Percentiles rank a stretch among this genome's conserved stretches.
phyloP scores from a whole-genome alignment of 2,329 filamentous ascomycete genomes.

The Neopestalotiopsis sp. region DNA sequence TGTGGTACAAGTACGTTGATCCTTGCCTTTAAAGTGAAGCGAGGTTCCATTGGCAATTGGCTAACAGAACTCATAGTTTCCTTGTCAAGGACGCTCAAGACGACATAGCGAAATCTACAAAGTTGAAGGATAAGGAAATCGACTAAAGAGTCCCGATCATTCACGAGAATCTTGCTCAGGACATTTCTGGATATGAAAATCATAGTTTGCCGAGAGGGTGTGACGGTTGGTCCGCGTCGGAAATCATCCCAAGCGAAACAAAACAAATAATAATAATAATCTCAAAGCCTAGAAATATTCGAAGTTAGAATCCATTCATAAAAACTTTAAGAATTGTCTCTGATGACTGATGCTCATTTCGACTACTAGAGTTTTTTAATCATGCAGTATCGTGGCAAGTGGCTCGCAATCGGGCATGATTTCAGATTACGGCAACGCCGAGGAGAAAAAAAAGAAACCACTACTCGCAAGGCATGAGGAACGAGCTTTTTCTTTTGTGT shows the following conservation, averaged over 20 bases:
- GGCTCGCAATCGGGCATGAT: not conserved
- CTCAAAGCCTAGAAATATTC: not conserved
- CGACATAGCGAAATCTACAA: slow-evolving; percentile 63
- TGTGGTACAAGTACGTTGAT: slow-evolving; percentile 90
- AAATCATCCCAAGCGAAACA: not conserved
- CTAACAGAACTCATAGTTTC: slow-evolving; percentile 62
- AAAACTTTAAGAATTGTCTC: too few species aligned
- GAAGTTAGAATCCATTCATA: too few species aligned
- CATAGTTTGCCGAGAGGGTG: not conserved
- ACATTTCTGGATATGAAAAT: not conserved
- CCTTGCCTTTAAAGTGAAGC: not conserved
- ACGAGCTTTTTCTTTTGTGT: not conserved
- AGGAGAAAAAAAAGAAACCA: not conserved
- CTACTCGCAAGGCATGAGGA: not conserved
- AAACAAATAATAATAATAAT: slow-evolving; percentile 1
- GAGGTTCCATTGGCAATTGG: slow-evolving; percentile 19
- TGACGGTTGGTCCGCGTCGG: not conserved
- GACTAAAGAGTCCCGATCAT: not conserved
- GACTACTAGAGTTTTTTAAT: not conserved
- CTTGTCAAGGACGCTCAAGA: slow-evolving; percentile 84
- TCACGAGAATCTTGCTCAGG: not conserved
- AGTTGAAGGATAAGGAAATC: slow-evolving; percentile 16
- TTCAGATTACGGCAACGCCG: not conserved
- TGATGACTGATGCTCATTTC: not conserved
- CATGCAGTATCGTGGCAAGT: not conserved